Conservation (phyloP, 1,284 basidiomycete genomes). For the Marasmius fiardii region DNA sequence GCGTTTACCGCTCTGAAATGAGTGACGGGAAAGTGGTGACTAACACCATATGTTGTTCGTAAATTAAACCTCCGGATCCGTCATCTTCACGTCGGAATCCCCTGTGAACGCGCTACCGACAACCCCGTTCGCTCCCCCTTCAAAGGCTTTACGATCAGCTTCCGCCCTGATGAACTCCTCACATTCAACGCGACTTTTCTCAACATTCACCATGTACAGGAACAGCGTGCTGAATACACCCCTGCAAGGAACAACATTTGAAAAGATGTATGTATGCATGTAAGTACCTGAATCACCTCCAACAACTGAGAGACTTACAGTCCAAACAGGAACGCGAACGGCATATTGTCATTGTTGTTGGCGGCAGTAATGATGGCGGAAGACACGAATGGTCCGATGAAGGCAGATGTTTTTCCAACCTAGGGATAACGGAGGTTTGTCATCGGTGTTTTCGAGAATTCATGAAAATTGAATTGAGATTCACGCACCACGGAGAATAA, state of each 20-base stretch:
- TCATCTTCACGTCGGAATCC: conserved; percentile 12
- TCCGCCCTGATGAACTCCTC: conserved; percentile 61
- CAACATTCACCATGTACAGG: conserved; percentile 65
- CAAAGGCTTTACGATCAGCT: conserved; percentile 46
- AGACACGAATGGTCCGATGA: conserved; percentile 78
- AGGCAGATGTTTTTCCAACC: conserved; percentile 79
- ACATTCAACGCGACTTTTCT: conserved; percentile 68
- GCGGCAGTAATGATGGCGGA: conserved; percentile 71
- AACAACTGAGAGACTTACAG: too few species aligned
- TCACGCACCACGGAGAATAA: conserved; percentile 64
- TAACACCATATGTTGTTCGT: too few species aligned
- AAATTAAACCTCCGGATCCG: too few species aligned
- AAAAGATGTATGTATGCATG: too few species aligned
- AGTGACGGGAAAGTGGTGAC: too few species aligned
- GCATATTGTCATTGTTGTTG: conserved; percentile 74
- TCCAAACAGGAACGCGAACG: conserved; percentile 76
- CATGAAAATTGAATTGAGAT: neutral
- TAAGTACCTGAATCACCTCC: too few species aligned
- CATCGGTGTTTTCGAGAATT: neutral
- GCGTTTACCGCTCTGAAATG: too few species aligned
- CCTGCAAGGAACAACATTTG: conserved; percentile 27
- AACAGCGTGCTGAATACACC: conserved; percentile 62
- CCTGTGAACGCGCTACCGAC: conserved; percentile 11
- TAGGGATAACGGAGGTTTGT: conserved; percentile 18
- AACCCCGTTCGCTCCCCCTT: conserved; percentile 9